These are phyloP conservation scores for Micractinium sp. DNA, from an alignment of 139 green algal species.

Conservation along the genomic window DNA sequence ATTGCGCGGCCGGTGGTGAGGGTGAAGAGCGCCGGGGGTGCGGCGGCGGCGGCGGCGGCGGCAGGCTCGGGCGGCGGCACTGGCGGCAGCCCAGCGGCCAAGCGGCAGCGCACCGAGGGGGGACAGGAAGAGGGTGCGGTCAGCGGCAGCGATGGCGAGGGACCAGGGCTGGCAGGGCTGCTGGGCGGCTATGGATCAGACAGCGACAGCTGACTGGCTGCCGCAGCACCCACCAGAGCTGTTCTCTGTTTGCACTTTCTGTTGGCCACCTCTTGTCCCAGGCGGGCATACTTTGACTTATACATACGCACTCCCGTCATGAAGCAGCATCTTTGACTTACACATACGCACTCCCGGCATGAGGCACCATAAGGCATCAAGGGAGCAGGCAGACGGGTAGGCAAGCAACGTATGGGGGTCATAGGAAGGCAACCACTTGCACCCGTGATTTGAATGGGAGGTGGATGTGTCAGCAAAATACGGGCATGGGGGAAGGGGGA, in stretches of 20 bases:
- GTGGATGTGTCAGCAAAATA: too few species aligned
- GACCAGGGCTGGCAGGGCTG: conserved; percentile 23
- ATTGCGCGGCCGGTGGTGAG: conserved; percentile 11
- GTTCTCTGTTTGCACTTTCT: neutral
- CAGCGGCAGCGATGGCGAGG: conserved; percentile 8
- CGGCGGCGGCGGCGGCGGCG: neutral
- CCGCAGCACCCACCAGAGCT: too few species aligned
- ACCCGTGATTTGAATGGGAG: too few species aligned
- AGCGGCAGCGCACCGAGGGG: neutral
- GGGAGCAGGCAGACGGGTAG: neutral
- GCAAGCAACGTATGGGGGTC: too few species aligned
- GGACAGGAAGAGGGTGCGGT: neutral
- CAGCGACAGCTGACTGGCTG: conserved; percentile 14
- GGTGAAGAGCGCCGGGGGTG: conserved; percentile 2
- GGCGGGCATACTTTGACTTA: too few species aligned
- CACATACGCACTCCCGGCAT: neutral
- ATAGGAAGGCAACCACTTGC: too few species aligned
- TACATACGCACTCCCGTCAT: neutral
- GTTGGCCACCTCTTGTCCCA: neutral
- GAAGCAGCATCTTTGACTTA: neutral
- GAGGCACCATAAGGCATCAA: neutral
- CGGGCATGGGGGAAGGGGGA: too few species aligned
- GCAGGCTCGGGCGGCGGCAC: neutral
- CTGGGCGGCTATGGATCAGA: conserved; percentile 42
- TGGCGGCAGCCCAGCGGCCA: neutral